Percentiles rank a stretch among this genome's conserved stretches.
These are phyloP conservation scores for Vitis hybrid DNA, from an alignment of 177 flowering plant species.

Conservation along the genomic window DNA sequence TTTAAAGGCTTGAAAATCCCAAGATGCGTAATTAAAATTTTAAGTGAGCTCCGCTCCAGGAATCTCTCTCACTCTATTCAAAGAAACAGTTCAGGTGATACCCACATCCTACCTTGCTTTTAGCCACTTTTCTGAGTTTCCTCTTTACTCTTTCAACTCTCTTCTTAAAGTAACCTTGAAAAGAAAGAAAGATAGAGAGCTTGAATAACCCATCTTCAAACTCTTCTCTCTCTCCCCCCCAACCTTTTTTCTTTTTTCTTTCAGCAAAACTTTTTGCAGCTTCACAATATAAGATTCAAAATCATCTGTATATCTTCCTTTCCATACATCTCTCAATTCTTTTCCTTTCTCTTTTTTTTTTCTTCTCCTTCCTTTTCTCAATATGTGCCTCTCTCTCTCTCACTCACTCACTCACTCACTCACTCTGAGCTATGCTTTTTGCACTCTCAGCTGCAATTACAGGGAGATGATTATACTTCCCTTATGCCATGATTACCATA, in stretches of 20 bases:
- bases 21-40: slow-evolving; percentile 40
- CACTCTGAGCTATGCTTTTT: slow-evolving; percentile 16
- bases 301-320: not conserved
- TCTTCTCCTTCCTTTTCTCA: slow-evolving; percentile 9
- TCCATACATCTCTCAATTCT: slow-evolving; percentile 18
- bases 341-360: slow-evolving; percentile 5
- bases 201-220: slow-evolving; percentile 12
- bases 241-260: slow-evolving; percentile 10
- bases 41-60: slow-evolving; percentile 24
- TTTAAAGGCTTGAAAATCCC: slow-evolving; percentile 74
- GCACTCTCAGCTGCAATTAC: slow-evolving; percentile 49
- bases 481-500: slow-evolving; percentile 44
- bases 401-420: slow-evolving; percentile 1
- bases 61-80: slow-evolving; percentile 45
- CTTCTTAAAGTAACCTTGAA: slow-evolving; percentile 52
- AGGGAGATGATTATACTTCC: slow-evolving; percentile 56
- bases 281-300: slow-evolving; percentile 10
- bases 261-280: slow-evolving; percentile 27
- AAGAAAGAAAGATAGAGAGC: slow-evolving; percentile 35
- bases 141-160: slow-evolving; percentile 59
- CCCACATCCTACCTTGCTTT: slow-evolving; percentile 39
- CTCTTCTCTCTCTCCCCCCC: not conserved
- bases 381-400: slow-evolving; percentile 12
- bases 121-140: slow-evolving; percentile 34
- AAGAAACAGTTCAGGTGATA: slow-evolving; percentile 56